Base-by-base conservation (phyloP, 2,329 filamentous ascomycete genomes). In the Hypoxylon sp. region DNA sequence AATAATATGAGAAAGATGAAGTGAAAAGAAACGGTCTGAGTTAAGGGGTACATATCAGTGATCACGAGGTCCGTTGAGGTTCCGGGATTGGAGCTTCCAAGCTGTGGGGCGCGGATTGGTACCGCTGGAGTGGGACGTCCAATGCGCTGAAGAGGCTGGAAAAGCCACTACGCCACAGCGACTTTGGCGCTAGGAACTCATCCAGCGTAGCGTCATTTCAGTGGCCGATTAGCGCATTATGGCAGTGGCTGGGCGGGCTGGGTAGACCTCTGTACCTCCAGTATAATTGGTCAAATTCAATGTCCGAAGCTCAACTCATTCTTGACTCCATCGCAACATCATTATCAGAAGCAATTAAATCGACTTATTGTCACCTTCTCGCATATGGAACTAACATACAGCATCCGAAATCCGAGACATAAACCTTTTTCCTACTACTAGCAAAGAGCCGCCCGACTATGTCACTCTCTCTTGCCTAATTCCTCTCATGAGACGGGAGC, bases 11-110 rank as follows among this genome's bases (percentile, higher is more conserved):
- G 44, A 61, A 61, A 36, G 51, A 65, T 12, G 55, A 58, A 58
- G 52, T 38, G 12, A 40, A 65, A 40, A 48, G 52, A 50, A 63
- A 50, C 33, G 33, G 45, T 60, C 30, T 53, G 53, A 52, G 52
- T 66, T 58, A 68, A 68, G 66, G 66, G 65, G 64, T 57, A 67
- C 49, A 60, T 57, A 42, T 61, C 33, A 38, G 24, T 64, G 61
- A 67, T 65, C 65, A 67, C 65, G 65, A 65, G 65, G 65, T 45
- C 44, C 55, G 33, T 50, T 33, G 61, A 56, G 51, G 46, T 40
- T 20, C 38, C 42, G 48, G 44, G 38, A 52, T 55, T 30, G 42
- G 51, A 40, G n/a, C n/a, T n/a, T n/a, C n/a, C n/a, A n/a, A 33
- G 36, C 36, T 49, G 52, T 61, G 62, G 55, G 62, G 58, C 57